phyloP scores from a whole-genome alignment of 83 land plant genomes.

The Isoetes engelmannii region DNA sequence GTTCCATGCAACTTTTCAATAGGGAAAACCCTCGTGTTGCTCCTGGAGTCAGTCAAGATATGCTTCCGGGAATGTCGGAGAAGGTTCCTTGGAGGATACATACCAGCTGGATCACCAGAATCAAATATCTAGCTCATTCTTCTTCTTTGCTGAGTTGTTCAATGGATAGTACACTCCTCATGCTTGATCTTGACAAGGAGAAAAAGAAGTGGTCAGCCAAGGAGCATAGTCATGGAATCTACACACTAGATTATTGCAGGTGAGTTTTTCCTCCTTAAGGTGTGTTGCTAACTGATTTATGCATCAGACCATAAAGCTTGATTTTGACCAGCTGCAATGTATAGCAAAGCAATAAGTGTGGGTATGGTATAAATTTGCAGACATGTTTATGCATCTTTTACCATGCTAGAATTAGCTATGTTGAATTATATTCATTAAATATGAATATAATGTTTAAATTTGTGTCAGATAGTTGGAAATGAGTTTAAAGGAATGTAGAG shows the following conservation, averaged over 20 bases:
- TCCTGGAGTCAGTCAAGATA: conserved; percentile 18
- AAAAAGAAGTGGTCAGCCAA: conserved; percentile 29
- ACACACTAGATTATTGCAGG: conserved; percentile 31
- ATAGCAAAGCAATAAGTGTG: no score
- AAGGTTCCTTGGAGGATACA: conserved; percentile 32
- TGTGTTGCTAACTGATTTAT: no score
- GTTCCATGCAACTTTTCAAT: not conserved
- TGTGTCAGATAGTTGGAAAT: no score
- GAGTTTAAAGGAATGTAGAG: no score
- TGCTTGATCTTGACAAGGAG: conserved; percentile 33
- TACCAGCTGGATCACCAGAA: conserved; percentile 30
- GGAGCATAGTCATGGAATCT: conserved; percentile 34
- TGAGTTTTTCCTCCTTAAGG: not conserved
- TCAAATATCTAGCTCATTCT: conserved; percentile 29
- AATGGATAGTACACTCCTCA: conserved; percentile 30
- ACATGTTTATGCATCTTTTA: no score
- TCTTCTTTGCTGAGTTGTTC: conserved; percentile 25
- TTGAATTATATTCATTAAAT: no score
- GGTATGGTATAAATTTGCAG: no score
- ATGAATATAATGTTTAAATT: no score
- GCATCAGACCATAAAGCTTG: no score
- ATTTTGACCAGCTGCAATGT: no score
- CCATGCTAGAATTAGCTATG: no score
- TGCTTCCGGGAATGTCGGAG: conserved; percentile 40
- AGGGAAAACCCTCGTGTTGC: conserved; percentile 28